Evolutionary conservation across 805 yeast genomes (phyloP).

Genomic region (Yarrowia yakushimensis): DNA sequence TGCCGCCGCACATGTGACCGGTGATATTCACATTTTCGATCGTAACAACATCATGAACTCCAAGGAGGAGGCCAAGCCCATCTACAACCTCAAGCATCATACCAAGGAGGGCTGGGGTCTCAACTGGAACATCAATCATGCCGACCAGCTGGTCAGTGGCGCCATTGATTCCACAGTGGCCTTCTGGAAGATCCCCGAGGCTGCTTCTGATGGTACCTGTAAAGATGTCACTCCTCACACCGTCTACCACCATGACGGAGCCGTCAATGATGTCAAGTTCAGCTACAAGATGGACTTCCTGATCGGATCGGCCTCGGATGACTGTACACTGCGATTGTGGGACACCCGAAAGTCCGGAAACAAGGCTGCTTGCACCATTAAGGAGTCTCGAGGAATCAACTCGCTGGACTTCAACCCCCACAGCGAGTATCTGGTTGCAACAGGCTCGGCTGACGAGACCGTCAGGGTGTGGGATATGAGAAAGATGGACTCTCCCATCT

Average conservation of each 20-base stretch:
- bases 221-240: constrained; percentile 43
- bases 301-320: constrained; percentile 73
- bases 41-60: constrained; percentile 27
- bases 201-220: not conserved
- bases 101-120: constrained; percentile 64
- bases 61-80: constrained; percentile 27
- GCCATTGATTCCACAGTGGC: constrained; percentile 66
- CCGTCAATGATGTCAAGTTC: constrained; percentile 67
- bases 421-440: constrained; percentile 54
- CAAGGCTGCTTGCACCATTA: constrained; percentile 38
- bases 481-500: constrained; percentile 53
- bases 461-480: constrained; percentile 74
- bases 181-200: constrained; percentile 52
- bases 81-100: constrained; percentile 42
- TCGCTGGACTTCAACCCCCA: constrained; percentile 63
- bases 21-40: constrained; percentile 38
- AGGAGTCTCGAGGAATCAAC: constrained; percentile 61
- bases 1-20: constrained; percentile 51
- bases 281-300: constrained; percentile 44
- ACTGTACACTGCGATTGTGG: constrained; percentile 55
- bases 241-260: constrained; percentile 51
- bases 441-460: constrained; percentile 76
- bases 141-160: constrained; percentile 54
- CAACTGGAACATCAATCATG: constrained; percentile 54
- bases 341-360: constrained; percentile 50